These are phyloP conservation scores for Blastobotrys persicus DNA, from an alignment of 1,139 yeast species.

Conservation along the genomic window DNA sequence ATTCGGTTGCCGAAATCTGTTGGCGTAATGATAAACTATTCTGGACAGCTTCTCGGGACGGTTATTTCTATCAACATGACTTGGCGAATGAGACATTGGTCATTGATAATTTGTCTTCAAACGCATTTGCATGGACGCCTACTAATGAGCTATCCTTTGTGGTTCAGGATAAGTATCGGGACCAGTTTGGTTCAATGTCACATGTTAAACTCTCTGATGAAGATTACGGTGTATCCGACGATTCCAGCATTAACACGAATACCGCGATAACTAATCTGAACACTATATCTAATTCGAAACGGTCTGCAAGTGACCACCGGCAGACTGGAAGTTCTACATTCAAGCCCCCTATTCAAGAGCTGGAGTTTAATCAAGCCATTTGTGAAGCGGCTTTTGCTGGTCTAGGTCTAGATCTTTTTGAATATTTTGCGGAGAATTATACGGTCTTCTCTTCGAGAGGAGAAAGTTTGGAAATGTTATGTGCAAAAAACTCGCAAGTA, in stretches of 20 bases:
- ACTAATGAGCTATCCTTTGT: constrained; percentile 52
- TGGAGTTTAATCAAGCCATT: constrained; percentile 17
- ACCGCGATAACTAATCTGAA: neutral
- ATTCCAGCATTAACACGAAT: constrained; percentile 6
- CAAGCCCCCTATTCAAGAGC: constrained; percentile 15
- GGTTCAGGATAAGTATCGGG: constrained; percentile 17
- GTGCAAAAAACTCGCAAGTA: constrained; percentile 56
- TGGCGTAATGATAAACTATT: constrained; percentile 52
- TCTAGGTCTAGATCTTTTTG: constrained; percentile 27
- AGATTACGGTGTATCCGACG: constrained; percentile 7
- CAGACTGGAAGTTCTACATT: constrained; percentile 13
- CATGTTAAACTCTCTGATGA: constrained; percentile 12
- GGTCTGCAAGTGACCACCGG: constrained; percentile 8
- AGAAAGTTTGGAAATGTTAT: constrained; percentile 50
- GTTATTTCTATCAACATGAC: constrained; percentile 54
- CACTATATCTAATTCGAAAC: constrained; percentile 10
- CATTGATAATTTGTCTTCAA: constrained; percentile 52
- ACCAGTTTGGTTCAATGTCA: constrained; percentile 16
- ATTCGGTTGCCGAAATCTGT: constrained; percentile 49
- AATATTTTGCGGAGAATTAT: constrained; percentile 35
- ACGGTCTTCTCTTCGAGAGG: constrained; percentile 45
- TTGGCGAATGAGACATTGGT: constrained; percentile 51
- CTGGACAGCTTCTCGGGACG: constrained; percentile 55
- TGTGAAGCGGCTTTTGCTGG: constrained; percentile 13
- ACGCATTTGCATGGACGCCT: constrained; percentile 58